Conservation (phyloP, 106 monocot genomes). For the Xerophyta viscosa region DNA sequence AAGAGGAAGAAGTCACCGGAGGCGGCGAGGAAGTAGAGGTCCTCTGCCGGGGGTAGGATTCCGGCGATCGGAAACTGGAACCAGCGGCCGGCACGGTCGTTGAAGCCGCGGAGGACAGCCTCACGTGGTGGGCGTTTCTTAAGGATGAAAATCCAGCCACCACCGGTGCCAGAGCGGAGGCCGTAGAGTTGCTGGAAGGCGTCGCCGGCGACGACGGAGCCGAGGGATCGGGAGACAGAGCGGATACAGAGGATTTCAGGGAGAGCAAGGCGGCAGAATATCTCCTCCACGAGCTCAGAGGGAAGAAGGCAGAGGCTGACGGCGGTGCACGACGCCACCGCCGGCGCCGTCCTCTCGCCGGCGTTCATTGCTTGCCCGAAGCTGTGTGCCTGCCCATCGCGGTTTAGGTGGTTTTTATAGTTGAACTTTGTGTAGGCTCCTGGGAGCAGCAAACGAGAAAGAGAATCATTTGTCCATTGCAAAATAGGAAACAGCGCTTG, state of each 20-base stretch:
- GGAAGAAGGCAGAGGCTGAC: conserved; percentile 43
- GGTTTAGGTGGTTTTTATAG: no score
- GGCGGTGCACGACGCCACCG: conserved; percentile 2
- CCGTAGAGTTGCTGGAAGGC: conserved; percentile 43
- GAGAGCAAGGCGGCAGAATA: conserved; percentile 31
- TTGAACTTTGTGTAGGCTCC: no score
- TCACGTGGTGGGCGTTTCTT: conserved; percentile 44
- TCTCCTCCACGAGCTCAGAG: conserved; percentile 47
- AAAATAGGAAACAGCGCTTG: no score
- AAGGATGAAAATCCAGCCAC: conserved; percentile 45
- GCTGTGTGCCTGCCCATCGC: no score
- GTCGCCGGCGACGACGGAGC: conserved; percentile 18
- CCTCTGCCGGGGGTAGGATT: conserved; percentile 27
- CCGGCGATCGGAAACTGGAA: conserved; percentile 33
- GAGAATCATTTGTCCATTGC: no score
- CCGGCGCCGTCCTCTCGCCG: no score
- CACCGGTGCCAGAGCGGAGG: conserved; percentile 18
- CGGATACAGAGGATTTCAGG: conserved; percentile 36
- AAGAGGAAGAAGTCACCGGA: conserved; percentile 51
- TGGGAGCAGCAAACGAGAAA: no score
- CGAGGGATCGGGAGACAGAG: conserved; percentile 23
- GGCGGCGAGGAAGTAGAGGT: conserved; percentile 55
- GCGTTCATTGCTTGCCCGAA: no score
- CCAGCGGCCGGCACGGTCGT: conserved; percentile 46
- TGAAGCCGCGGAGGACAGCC: conserved; percentile 51